A percentile compares a stretch with the other conserved stretches of the same genome.
These are phyloP conservation scores for Leptoxyphium fumago DNA, from an alignment of 2,329 filamentous ascomycete genomes.

Conservation along the genomic window DNA sequence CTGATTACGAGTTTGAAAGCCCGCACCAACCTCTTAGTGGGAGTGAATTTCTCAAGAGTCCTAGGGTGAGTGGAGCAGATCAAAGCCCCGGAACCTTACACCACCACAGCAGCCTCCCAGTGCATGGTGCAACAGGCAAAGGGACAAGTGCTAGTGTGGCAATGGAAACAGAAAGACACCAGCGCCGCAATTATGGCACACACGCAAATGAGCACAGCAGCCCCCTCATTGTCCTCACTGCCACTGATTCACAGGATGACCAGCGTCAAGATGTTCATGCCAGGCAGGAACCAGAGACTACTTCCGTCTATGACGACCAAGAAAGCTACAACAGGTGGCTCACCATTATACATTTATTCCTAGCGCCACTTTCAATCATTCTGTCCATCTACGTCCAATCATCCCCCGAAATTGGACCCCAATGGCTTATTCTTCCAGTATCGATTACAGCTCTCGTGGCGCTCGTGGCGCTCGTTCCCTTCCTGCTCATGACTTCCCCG, in stretches of 20 bases:
- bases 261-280: too few relatives aligned
- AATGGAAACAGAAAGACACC: conserved; percentile 11
- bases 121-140: conserved; percentile 14
- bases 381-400: conserved; percentile 42
- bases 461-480: conserved; percentile 46
- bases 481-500: conserved; percentile 56
- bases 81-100: conserved; percentile 1
- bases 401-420: conserved; percentile 32
- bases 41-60: not conserved
- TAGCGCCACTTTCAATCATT: conserved; percentile 70
- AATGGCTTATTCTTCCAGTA: conserved; percentile 41
- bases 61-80: not conserved
- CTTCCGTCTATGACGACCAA: not conserved
- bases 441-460: conserved; percentile 39
- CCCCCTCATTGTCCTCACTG: not conserved
- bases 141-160: conserved; percentile 21
- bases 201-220: not conserved
- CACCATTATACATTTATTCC: conserved; percentile 69
- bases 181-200: conserved; percentile 12
- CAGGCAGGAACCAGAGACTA: not conserved
- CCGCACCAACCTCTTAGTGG: conserved; percentile 1
- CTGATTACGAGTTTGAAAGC: conserved; percentile 14
- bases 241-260: too few relatives aligned
- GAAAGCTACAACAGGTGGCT: conserved; percentile 80
- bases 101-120: conserved; percentile 5